Base-by-base conservation (phyloP, 768 basidiomycete genomes). In the Pholiota molesta region DNA sequence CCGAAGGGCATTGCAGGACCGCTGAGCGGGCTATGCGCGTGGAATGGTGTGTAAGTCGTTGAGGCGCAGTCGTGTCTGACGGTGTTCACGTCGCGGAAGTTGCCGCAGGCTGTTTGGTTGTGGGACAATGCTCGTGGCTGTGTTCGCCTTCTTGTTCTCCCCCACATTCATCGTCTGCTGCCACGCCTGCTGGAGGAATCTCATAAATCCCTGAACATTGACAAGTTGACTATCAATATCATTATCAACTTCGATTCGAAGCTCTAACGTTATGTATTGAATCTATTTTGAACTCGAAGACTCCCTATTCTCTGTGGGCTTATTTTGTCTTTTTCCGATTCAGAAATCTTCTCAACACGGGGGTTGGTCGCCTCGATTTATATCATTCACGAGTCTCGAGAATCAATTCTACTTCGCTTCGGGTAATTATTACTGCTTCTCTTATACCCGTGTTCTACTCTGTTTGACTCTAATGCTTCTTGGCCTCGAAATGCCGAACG, bases 1-100 rank as follows among this genome's bases (percentile, higher is more conserved):
- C 19, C n/a, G 11, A 37, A 54, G 53, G 52, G 59, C 59, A 60
- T 60, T 52, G 19, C 21, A 37, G 31, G 52, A 23, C 31, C 42
- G 28, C 17, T 19, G 29, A 45, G 52, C 52, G 40, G 40, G 42
- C 26, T 37, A n/a, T 39, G 33, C 45, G 47, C 33, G 57, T 49
- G 19, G 23, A 57, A 40, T 21, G 35, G 35, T 13, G 40, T 33
- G 40, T 13, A 33, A 35, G 13, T 35, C 47, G 49, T 52, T 52
- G 58, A 42, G 19, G 11, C 47, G 47, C 47, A 49, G 47, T 44
- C 42, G 21, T n/a, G 42, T 44, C 42, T 44, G 42, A 44, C 42
- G 21, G 17, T 26, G 47, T 49, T 26, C 21, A 26, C n/a, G 47
- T 19, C 23, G 19, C 47, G 47, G 47, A n/a, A 49, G 23, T 49